Evolutionary conservation across 2,329 filamentous ascomycete species (phyloP).

Genomic region (Fusarium musae): DNA sequence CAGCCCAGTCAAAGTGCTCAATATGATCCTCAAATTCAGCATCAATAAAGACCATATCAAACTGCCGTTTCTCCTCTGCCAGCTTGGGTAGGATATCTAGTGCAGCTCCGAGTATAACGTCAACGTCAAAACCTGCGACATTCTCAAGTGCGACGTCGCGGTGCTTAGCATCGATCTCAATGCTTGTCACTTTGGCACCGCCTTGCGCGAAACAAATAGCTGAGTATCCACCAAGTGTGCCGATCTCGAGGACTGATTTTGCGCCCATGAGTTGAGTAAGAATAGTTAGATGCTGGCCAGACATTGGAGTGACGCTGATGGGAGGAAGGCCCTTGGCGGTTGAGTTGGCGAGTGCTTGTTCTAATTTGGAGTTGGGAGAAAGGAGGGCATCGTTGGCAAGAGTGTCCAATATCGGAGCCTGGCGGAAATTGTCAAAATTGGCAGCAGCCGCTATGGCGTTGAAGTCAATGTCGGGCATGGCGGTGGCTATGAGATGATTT

Average conservation of each 20-base stretch:
- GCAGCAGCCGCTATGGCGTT: not conserved
- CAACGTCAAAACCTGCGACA: constrained; percentile 52
- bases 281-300: constrained; percentile 54
- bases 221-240: constrained; percentile 65
- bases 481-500: not conserved
- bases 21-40: constrained; percentile 62
- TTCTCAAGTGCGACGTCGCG: constrained; percentile 60
- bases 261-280: constrained; percentile 51
- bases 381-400: not conserved
- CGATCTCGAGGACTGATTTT: constrained; percentile 61
- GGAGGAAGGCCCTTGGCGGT: constrained; percentile 48
- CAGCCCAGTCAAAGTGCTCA: constrained; percentile 59
- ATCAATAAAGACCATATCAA: constrained; percentile 65
- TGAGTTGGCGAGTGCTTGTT: constrained; percentile 48
- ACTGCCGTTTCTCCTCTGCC: constrained; percentile 53
- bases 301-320: constrained; percentile 50
- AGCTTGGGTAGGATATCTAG: constrained; percentile 54
- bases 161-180: constrained; percentile 61
- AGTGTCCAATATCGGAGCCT: not conserved
- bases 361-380: not conserved
- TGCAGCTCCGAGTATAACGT: constrained; percentile 58
- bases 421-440: not conserved
- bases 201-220: constrained; percentile 61
- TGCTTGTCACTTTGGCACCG: constrained; percentile 55
- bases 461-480: not conserved